Evolutionary conservation across 2,329 filamentous ascomycete species (phyloP).

Genomic region (Rhinocladiella similis): DNA sequence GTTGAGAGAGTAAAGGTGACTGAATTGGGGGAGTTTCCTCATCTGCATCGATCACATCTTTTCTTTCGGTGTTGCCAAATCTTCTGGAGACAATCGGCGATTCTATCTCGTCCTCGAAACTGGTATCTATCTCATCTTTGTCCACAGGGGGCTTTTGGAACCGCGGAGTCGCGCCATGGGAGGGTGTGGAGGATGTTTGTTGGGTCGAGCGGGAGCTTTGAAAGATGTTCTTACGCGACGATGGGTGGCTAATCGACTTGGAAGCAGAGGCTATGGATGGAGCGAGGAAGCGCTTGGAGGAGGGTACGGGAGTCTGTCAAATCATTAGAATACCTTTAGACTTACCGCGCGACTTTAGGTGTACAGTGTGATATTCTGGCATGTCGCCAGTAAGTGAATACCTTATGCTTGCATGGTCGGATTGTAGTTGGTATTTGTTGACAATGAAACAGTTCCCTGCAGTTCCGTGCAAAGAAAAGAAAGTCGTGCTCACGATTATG

Average conservation of each 20-base stretch:
- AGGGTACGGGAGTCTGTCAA: constrained; percentile 19
- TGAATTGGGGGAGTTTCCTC: constrained; percentile 1
- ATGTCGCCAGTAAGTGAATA: neutral
- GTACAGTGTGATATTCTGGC: constrained; percentile 15
- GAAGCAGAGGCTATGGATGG: constrained; percentile 14
- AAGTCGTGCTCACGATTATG: too few relatives aligned
- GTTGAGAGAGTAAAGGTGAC: constrained; percentile 13
- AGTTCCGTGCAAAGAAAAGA: too few relatives aligned
- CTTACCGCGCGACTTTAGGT: constrained; percentile 5
- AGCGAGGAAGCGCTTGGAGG: constrained; percentile 22
- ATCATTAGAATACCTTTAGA: neutral
- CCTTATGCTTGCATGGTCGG: too few relatives aligned
- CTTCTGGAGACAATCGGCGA: neutral
- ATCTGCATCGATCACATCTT: constrained; percentile 1
- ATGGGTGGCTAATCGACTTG: constrained; percentile 2
- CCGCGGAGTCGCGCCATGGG: constrained; percentile 15
- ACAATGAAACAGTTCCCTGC: too few relatives aligned
- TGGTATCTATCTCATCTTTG: constrained; percentile 25
- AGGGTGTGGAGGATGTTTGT: constrained; percentile 1
- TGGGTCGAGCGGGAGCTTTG: constrained; percentile 16
- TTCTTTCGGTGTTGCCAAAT: neutral
- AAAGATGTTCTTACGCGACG: constrained; percentile 11
- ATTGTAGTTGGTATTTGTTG: too few relatives aligned
- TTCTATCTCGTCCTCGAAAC: constrained; percentile 18
- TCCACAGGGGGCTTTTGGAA: constrained; percentile 9